A percentile compares a stretch with the other conserved stretches of the same genome.
Evolutionary conservation across 192 early-diverging fungal species (phyloP).

Genomic region (Coemansia pectinata): DNA sequence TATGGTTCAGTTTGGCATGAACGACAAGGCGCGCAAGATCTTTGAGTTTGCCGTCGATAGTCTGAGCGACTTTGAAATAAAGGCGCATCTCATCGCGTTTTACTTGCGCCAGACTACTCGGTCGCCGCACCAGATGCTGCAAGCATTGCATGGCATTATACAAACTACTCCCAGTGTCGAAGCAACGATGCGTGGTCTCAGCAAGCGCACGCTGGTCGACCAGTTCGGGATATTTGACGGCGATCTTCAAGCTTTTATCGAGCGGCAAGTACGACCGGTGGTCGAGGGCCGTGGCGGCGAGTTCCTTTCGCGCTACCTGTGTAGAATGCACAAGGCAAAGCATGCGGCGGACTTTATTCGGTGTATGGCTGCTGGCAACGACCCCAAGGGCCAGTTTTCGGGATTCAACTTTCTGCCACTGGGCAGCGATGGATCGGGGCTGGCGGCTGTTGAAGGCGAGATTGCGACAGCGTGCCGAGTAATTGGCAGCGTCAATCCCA

Average conservation of each 20-base stretch:
- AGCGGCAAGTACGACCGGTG: slow-evolving; percentile 11
- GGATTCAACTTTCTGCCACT: slow-evolving; percentile 47
- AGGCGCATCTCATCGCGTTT: slow-evolving; percentile 21
- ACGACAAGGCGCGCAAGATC: slow-evolving; percentile 43
- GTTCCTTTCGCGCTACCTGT: slow-evolving; percentile 21
- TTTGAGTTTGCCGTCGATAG: slow-evolving; percentile 46
- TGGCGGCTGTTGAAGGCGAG: slow-evolving; percentile 30
- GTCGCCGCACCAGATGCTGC: slow-evolving; percentile 28
- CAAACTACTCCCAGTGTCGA: slow-evolving; percentile 9
- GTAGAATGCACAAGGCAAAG: slow-evolving; percentile 19
- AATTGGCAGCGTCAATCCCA: slow-evolving; percentile 2
- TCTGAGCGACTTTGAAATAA: slow-evolving; percentile 14
- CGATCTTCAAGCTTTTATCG: slow-evolving; percentile 27
- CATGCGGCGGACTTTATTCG: slow-evolving; percentile 34
- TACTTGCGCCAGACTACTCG: slow-evolving; percentile 31
- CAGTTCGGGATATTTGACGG: slow-evolving; percentile 48
- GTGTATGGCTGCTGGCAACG: slow-evolving; percentile 38
- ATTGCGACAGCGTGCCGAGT: slow-evolving; percentile 17
- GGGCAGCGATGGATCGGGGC: slow-evolving; percentile 13
- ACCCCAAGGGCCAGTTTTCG: slow-evolving; percentile 27
- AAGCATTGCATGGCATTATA: slow-evolving; percentile 18
- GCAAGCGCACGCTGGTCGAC: slow-evolving; percentile 21
- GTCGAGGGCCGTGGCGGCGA: slow-evolving; percentile 16
- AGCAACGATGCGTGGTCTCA: slow-evolving; percentile 11
- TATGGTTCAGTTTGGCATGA: slow-evolving; percentile 33